A percentile compares a stretch with the other conserved stretches of the same genome.
Conservation (phyloP, 371 early-diverging fungal species). For the Circinella umbellata region DNA sequence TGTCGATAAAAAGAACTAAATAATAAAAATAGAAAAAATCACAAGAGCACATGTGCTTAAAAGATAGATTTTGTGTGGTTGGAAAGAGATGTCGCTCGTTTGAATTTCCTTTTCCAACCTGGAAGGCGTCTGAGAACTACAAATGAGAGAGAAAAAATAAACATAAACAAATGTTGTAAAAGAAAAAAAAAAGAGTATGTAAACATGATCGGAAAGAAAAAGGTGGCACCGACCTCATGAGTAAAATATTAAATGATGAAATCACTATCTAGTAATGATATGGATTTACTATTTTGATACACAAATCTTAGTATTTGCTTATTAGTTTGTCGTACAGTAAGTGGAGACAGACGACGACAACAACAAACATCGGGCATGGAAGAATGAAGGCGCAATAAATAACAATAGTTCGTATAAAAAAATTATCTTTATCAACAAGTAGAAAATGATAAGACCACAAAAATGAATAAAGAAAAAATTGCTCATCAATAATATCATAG, state of each 20-base stretch:
- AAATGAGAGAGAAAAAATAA: not conserved
- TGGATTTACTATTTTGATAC: too few species aligned
- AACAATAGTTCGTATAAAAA: not conserved
- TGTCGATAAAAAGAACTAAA: too few species aligned
- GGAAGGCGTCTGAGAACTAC: not conserved
- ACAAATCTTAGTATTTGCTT: not conserved
- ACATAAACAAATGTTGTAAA: slow-evolving; percentile 1
- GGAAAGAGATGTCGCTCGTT: not conserved
- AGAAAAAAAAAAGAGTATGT: not conserved
- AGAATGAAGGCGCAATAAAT: not conserved
- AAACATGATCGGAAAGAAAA: too few species aligned
- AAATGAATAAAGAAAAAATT: not conserved
- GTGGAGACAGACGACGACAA: not conserved
- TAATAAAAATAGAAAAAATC: too few species aligned
- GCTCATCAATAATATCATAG: not conserved
- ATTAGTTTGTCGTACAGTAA: not conserved
- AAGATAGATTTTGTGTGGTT: not conserved
- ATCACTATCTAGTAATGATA: too few species aligned
- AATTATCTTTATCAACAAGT: not conserved
- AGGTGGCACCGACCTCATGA: not conserved
- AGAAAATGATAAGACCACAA: not conserved
- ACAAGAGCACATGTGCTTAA: not conserved
- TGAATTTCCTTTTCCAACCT: not conserved
- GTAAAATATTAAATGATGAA: too few species aligned
- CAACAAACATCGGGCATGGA: slow-evolving; percentile 4